These are phyloP conservation scores for Tricholoma sp. DNA, from an alignment of 768 basidiomycete species.

Conservation along the genomic window DNA sequence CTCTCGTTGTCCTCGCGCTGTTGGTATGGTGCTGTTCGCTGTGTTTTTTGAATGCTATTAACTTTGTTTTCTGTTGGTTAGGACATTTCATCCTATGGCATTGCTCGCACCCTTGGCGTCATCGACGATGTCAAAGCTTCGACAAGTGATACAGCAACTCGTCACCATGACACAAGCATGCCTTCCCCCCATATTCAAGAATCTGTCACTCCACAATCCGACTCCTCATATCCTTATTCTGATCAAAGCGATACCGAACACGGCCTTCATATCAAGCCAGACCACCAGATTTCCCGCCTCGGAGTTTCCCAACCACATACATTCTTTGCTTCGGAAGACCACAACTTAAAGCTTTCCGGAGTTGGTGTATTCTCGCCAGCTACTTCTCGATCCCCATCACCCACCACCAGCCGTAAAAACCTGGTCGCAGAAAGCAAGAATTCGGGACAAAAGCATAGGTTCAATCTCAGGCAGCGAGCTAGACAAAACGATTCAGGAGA, in stretches of 20 bases:
- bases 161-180: conserved; percentile 20
- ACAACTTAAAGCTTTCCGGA: conserved; percentile 55
- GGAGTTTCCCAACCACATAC: conserved; percentile 32
- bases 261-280: neutral
- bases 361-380: conserved; percentile 73
- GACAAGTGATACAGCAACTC: conserved; percentile 52
- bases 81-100: conserved; percentile 79
- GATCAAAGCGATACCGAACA: conserved; percentile 7
- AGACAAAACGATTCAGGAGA: conserved; percentile 4
- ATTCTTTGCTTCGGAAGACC: conserved; percentile 48
- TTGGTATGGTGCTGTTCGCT: conserved; percentile 39
- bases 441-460: conserved; percentile 12
- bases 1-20: conserved; percentile 48
- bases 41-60: conserved; percentile 5
- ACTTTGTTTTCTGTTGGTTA: conserved; percentile 22
- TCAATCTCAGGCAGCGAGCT: conserved; percentile 13
- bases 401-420: conserved; percentile 41
- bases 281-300: neutral
- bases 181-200: conserved; percentile 31
- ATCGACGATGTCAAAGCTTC: conserved; percentile 72
- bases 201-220: conserved; percentile 20
- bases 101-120: conserved; percentile 77
- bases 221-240: conserved; percentile 23
- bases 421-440: conserved; percentile 16
- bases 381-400: conserved; percentile 61